Evolutionary conservation across 2,329 filamentous ascomycete species (phyloP).

Genomic region (Beauveria varroae): DNA sequence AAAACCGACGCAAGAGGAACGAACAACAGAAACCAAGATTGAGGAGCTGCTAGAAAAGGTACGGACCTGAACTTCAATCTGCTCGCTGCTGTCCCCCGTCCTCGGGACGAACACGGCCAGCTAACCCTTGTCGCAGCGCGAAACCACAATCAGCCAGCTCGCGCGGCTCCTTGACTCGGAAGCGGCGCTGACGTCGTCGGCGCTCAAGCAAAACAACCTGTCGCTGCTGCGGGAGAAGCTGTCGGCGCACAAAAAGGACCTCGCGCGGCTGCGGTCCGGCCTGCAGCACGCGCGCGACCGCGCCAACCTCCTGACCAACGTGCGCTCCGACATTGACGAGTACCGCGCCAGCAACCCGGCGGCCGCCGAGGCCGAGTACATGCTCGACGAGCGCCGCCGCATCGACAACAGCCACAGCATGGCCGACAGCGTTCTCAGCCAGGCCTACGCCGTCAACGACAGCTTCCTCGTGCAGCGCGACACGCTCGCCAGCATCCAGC

Average conservation of each 20-base stretch:
- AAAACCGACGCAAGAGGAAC: slow-evolving; percentile 81
- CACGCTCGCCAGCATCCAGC: slow-evolving; percentile 79
- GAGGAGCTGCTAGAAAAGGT: slow-evolving; percentile 81
- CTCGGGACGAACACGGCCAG: background rate
- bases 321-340: slow-evolving; percentile 84
- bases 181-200: slow-evolving; percentile 75
- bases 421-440: slow-evolving; percentile 83
- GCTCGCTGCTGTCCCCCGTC: no score
- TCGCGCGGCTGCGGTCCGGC: slow-evolving; percentile 63
- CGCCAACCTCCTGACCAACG: slow-evolving; percentile 82
- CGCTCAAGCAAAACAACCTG: slow-evolving; percentile 95
- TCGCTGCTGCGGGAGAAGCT: slow-evolving; percentile 86
- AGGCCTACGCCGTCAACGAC: slow-evolving; percentile 95
- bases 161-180: slow-evolving; percentile 88
- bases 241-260: slow-evolving; percentile 75
- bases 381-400: slow-evolving; percentile 80
- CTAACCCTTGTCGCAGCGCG: slow-evolving; percentile 51
- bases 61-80: background rate
- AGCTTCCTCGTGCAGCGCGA: slow-evolving; percentile 82
- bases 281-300: slow-evolving; percentile 76
- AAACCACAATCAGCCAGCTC: slow-evolving; percentile 73
- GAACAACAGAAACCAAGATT: slow-evolving; percentile 69
- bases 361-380: slow-evolving; percentile 88
- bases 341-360: slow-evolving; percentile 78
- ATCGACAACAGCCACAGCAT: slow-evolving; percentile 87